Percentiles rank a stretch among this genome's conserved stretches.
phyloP scores from a whole-genome alignment of 106 monocot species.

The Iris macrosiphon region DNA sequence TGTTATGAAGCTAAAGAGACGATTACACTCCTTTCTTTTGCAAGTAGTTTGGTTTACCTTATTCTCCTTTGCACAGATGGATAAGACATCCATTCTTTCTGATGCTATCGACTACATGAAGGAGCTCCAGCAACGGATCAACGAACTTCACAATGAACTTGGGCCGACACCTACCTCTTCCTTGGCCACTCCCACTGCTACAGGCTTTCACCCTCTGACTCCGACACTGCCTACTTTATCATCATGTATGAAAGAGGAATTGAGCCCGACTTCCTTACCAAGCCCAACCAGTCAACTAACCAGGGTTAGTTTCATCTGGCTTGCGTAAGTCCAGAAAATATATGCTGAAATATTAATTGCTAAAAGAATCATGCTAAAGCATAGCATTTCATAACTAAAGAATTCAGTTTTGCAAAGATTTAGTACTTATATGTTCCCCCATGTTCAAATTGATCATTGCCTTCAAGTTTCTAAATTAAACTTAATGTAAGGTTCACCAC shows the following conservation, averaged over 20 bases:
- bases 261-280: slow-evolving; percentile 30
- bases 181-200: slow-evolving; percentile 9
- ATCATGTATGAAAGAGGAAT: slow-evolving; percentile 36
- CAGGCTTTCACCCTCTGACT: slow-evolving; percentile 40
- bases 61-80: slow-evolving; percentile 45
- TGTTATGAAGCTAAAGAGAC: too few relatives aligned
- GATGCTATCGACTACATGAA: slow-evolving; percentile 75
- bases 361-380: too few relatives aligned
- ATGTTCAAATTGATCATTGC: too few relatives aligned
- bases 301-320: slow-evolving; percentile 15
- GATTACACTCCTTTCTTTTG: too few relatives aligned
- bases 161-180: slow-evolving; percentile 30
- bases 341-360: too few relatives aligned
- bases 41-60: too few relatives aligned
- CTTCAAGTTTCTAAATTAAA: too few relatives aligned
- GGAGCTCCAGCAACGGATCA: slow-evolving; percentile 68
- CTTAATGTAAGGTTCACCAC: too few relatives aligned
- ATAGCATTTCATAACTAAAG: too few relatives aligned
- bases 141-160: slow-evolving; percentile 59
- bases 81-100: slow-evolving; percentile 64
- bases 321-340: neutral
- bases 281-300: slow-evolving; percentile 35
- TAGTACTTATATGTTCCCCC: too few relatives aligned
- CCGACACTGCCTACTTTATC: slow-evolving; percentile 44
- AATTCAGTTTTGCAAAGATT: too few relatives aligned